phyloP scores from a whole-genome alignment of 1,139 yeast genomes.

The Kodamaea alishanica region DNA sequence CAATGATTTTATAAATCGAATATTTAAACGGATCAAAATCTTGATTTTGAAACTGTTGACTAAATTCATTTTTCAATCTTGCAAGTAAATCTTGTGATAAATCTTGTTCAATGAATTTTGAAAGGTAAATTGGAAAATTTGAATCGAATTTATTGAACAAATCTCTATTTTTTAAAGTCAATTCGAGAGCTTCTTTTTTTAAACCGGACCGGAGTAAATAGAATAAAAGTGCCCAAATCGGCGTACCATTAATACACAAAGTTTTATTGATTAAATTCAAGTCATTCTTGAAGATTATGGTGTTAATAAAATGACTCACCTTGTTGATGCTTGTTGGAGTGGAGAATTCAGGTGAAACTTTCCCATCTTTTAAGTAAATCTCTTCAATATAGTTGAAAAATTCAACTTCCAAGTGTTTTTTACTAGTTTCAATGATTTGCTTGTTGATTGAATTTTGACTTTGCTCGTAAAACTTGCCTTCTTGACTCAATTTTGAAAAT shows the following conservation, averaged over 20 bases:
- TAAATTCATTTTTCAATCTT: slow-evolving; percentile 74
- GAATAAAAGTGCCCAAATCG: slow-evolving; percentile 89
- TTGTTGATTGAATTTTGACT: slow-evolving; percentile 27
- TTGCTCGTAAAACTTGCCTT: slow-evolving; percentile 43
- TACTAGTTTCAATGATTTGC: slow-evolving; percentile 55
- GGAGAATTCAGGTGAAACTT: slow-evolving; percentile 45
- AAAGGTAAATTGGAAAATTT: slow-evolving; percentile 75
- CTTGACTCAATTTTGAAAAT: slow-evolving; percentile 35
- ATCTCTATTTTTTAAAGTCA: slow-evolving; percentile 37
- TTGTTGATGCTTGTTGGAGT: slow-evolving; percentile 72
- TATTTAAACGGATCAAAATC: slow-evolving; percentile 82
- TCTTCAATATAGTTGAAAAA: slow-evolving; percentile 72
- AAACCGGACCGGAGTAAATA: slow-evolving; percentile 84
- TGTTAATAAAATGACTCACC: slow-evolving; percentile 62
- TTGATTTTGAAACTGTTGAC: slow-evolving; percentile 68
- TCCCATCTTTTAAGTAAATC: slow-evolving; percentile 59
- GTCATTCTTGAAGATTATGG: slow-evolving; percentile 40
- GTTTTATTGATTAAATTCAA: slow-evolving; percentile 32
- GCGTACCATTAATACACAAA: slow-evolving; percentile 66
- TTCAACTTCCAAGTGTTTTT: slow-evolving; percentile 65
- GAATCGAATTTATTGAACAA: slow-evolving; percentile 78
- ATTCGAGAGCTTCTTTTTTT: slow-evolving; percentile 64
- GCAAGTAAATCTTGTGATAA: slow-evolving; percentile 69
- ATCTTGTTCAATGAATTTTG: slow-evolving; percentile 63
- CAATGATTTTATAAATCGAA: slow-evolving; percentile 86